phyloP scores from a whole-genome alignment of 176 grass and related monocot species.

The Oryza meridionalis region DNA sequence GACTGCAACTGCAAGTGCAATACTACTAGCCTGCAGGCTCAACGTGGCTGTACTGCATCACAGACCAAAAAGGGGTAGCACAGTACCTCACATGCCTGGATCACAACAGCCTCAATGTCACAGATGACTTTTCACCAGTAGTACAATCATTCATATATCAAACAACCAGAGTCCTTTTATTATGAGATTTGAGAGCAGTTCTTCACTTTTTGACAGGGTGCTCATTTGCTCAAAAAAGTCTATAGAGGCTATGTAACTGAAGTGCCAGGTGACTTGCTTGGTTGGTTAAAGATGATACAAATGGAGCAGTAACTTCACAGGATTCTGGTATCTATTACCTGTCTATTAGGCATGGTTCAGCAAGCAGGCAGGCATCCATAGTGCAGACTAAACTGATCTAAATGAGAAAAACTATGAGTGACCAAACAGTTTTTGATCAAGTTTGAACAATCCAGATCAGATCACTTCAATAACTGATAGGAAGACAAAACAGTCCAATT shows the following conservation, averaged over 20 bases:
- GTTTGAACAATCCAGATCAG: not conserved
- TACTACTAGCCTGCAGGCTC: not conserved
- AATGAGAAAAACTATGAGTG: not conserved
- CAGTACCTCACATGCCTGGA: not conserved
- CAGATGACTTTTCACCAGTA: not conserved
- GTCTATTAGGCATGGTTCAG: not conserved
- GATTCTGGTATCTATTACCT: not conserved
- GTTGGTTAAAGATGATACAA: not conserved
- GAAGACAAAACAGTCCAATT: not conserved
- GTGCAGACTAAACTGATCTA: not conserved
- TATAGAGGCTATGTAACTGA: not conserved
- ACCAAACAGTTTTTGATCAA: slow-evolving; percentile 13
- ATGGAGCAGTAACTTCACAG: not conserved
- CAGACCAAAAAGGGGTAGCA: not conserved
- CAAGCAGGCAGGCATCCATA: not conserved
- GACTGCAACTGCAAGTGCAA: not conserved
- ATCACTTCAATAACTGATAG: not conserved
- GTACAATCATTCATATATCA: slow-evolving; percentile 4
- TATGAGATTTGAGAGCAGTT: not conserved
- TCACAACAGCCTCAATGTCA: not conserved
- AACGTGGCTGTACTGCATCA: not conserved
- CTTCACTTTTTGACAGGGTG: not conserved
- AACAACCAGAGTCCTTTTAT: not conserved
- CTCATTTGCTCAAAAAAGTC: not conserved
- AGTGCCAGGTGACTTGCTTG: not conserved